Percentiles rank a stretch among this genome's conserved stretches.
phyloP scores from a whole-genome alignment of 108 stramenopile genomes.

The Skeletonema costatum region DNA sequence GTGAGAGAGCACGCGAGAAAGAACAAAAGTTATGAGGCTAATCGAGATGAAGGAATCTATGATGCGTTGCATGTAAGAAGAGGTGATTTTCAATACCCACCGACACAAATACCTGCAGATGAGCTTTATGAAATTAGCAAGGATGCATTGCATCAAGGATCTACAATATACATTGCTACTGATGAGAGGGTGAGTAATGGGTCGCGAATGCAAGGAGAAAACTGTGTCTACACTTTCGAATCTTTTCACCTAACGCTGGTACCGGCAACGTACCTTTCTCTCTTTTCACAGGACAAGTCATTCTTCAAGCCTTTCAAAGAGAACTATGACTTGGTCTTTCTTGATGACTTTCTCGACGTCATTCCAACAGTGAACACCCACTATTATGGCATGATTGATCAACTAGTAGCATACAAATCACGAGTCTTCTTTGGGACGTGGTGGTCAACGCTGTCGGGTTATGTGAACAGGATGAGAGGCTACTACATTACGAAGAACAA shows the following conservation, averaged over 20 bases:
- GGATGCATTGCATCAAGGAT: conserved; percentile 43
- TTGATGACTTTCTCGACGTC: conserved; percentile 59
- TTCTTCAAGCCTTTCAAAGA: conserved; percentile 68
- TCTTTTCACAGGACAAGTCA: conserved; percentile 28
- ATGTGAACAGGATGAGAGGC: conserved; percentile 58
- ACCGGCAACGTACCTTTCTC: background rate
- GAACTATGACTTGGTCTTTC: conserved; percentile 46
- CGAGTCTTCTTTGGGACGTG: conserved; percentile 58
- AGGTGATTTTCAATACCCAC: conserved; percentile 69
- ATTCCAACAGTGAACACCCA: conserved; percentile 76
- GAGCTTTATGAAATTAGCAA: conserved; percentile 48
- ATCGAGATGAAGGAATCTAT: conserved; percentile 58
- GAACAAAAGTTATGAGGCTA: conserved; percentile 26
- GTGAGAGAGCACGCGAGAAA: conserved; percentile 44
- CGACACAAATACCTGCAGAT: conserved; percentile 47
- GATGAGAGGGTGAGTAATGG: conserved; percentile 26
- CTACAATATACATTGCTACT: conserved; percentile 63
- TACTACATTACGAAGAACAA: conserved; percentile 57
- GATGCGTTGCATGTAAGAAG: conserved; percentile 88
- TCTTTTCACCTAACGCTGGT: too few species aligned
- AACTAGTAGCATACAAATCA: conserved; percentile 49
- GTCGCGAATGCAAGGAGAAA: too few species aligned
- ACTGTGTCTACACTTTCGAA: too few species aligned
- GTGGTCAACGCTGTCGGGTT: conserved; percentile 58
- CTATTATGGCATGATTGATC: conserved; percentile 68